Base-by-base conservation (phyloP, 306 rosid genomes). In the Trifolium repens region DNA sequence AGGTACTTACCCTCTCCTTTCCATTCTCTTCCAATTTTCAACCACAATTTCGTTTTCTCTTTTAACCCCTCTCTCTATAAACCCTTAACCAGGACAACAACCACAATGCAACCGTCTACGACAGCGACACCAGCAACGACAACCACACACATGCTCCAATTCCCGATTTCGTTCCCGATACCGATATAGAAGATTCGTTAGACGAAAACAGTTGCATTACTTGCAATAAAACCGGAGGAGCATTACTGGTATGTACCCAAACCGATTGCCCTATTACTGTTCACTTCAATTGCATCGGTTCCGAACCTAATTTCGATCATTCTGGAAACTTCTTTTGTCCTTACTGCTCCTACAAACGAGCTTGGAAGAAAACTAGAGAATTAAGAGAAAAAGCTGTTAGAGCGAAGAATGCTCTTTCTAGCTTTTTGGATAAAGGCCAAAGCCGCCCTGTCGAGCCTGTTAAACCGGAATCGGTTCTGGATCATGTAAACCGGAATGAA, bases 261-360 rank as follows among this genome's bases (percentile, higher is more conserved):
- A 84, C 24, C 3, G 86, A 82, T n/a, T 90, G 96, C 67, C 89
- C 87, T 13, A 70, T 90, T 77, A 19, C 79, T 3, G 40, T 90
- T 35, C 98, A 94, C 32, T 80, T 72, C 69, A 76, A 35, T 42
- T 94, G 98, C 66, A 37, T 86, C 84, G 27, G 76, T 34, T 69
- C 83, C 52, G 40, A 87, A 35, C 93, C 98, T 62, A 72, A 63
- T 16, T 87, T 87, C 66, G 93, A 91, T 64, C 77, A 73, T 39
- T 78, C 19, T 3, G 97, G 97, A 3, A 78, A 73, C 39, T 90
- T 86, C 79, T 85, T 63, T 62, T 94, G 94, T 64, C 90, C 96
- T 22, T 83, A 89, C 64, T 94, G 97, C 68, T 79, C 80, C 35
- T 85, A 83, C 79, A 90, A 82, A 72, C 83, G 73, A 7, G 83